Evolutionary conservation across 2,329 filamentous ascomycete species (phyloP).

Genomic region (Trichoderma breve): DNA sequence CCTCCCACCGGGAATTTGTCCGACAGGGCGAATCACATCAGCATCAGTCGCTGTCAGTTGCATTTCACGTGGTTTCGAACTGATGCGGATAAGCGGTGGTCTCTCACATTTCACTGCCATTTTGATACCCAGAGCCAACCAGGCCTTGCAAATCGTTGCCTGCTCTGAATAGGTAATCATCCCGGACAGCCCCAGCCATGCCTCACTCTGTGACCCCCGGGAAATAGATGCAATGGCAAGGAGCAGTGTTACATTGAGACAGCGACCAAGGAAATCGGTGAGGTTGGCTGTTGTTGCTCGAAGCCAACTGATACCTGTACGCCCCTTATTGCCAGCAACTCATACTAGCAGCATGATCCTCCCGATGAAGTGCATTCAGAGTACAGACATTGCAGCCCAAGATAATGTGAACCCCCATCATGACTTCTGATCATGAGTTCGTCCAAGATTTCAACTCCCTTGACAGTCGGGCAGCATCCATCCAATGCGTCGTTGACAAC

Average conservation of each 20-base stretch:
- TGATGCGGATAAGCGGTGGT: constrained; percentile 18
- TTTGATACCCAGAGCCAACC: background rate
- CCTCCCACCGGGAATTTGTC: background rate
- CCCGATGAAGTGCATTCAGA: background rate
- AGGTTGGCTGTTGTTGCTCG: background rate
- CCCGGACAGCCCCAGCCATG: background rate
- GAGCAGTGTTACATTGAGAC: background rate
- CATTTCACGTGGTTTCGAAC: constrained; percentile 15
- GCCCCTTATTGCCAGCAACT: background rate
- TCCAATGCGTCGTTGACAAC: background rate
- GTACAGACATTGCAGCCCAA: background rate
- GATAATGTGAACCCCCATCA: background rate
- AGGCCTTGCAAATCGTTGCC: background rate
- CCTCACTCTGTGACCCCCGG: background rate
- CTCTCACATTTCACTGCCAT: background rate
- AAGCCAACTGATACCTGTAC: background rate
- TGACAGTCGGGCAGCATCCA: constrained; percentile 11
- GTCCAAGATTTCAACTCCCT: background rate
- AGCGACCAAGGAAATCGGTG: background rate
- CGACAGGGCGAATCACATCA: background rate
- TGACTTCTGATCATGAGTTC: background rate
- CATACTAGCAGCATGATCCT: background rate
- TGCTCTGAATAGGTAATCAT: background rate
- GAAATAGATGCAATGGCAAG: background rate
- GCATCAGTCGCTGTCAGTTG: background rate